Base-by-base conservation (phyloP, 2,329 filamentous ascomycete genomes). In the Nemania diffusa region DNA sequence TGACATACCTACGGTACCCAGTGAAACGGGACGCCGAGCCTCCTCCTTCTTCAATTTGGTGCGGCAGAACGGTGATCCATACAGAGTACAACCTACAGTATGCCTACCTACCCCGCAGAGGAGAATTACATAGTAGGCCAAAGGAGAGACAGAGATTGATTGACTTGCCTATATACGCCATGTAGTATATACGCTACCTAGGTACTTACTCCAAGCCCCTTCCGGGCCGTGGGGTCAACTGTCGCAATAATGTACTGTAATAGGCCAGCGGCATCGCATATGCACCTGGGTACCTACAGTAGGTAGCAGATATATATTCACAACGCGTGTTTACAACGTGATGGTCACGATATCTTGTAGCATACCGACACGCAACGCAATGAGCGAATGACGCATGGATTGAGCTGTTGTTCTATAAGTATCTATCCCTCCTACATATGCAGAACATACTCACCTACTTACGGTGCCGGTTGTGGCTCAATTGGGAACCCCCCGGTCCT, bases 401-500 rank as follows among this genome's bases (percentile, higher is more conserved):
- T 40, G 34, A 15, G 34, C 9, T 9, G 29, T 9, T 32, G 29
- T n/a, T 40, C 34, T 15, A 13, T 42, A 46, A 20, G 40, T 20
- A 29, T 9, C 24, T 8, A n/a, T 32, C 27, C 20, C 40, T 51
- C 22, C 34, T 50, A 58, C 58, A 67, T 67, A 67, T 56, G 65
- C 56, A 57, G 56, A 67, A 57, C 60, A 67, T 63, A 34, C 13
- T 24, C 32, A 26, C 15, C 20, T 42, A 53, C 40, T 22, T 50
- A 52, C 22, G 37, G 24, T 34, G 24, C 51, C 57, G 57, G 62
- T 51, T 62, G 53, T 57, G 58, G 32, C 68, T 68, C 13, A 48
- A 68, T 65, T 63, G 26, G 68, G 68, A 55, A 34, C 34, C 13
- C 52, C 56, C 62, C 65, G 65, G 62, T 55, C 46, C 29, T 5